phyloP scores from a whole-genome alignment of 2,329 filamentous ascomycete genomes.

The Tolypocladium sp. region DNA sequence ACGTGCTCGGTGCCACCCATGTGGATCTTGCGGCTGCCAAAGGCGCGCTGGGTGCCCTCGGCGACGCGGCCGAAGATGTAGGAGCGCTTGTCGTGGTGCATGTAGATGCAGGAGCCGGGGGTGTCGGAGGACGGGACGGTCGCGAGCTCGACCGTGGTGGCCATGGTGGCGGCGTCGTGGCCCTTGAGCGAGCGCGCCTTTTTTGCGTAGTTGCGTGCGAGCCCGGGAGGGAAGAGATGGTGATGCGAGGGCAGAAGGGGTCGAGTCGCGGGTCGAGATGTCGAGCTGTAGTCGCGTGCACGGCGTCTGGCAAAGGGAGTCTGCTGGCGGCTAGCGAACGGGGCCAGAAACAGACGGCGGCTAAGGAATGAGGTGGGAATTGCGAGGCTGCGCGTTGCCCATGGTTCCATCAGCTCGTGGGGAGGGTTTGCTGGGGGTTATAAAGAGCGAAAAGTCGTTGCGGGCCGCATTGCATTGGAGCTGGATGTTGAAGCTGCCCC shows the following conservation, averaged over 20 bases:
- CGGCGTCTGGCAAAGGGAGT: neutral
- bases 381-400: slow-evolving; percentile 12
- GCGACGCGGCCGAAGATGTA: slow-evolving; percentile 78
- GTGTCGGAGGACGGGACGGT: slow-evolving; percentile 84
- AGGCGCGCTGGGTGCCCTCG: slow-evolving; percentile 77
- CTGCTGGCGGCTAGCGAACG: neutral
- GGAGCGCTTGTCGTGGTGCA: slow-evolving; percentile 73
- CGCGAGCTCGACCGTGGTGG: slow-evolving; percentile 63
- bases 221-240: neutral
- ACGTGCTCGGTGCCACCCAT: slow-evolving; percentile 63
- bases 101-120: slow-evolving; percentile 63
- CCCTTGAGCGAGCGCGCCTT: neutral
- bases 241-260: neutral
- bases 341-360: neutral
- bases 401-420: slow-evolving; percentile 18
- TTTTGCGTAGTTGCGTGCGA: neutral
- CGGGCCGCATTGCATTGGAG: slow-evolving; percentile 1
- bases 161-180: slow-evolving; percentile 43
- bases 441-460: neutral
- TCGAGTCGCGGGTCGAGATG: neutral
- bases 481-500: slow-evolving; percentile 1
- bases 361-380: slow-evolving; percentile 1
- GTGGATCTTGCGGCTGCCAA: slow-evolving; percentile 57
- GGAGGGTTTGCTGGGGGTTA: neutral
- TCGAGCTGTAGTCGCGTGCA: neutral